Base-by-base conservation (phyloP, 192 early-diverging fungal genomes). In the Backusella psychrophila region DNA sequence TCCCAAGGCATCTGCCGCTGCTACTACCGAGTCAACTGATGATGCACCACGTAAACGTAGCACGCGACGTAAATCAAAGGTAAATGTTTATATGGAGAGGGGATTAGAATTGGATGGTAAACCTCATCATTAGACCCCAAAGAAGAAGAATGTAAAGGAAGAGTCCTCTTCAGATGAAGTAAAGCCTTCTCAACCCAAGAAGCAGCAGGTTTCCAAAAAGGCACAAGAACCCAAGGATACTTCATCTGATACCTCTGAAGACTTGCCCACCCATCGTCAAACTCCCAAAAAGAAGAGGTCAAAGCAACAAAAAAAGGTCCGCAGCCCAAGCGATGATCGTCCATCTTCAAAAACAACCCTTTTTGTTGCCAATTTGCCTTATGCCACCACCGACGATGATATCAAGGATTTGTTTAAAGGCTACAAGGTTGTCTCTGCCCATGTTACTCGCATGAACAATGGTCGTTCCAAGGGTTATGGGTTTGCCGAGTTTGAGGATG, bases 381-480 rank as follows among this genome's bases (percentile, higher is more conserved):
- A 91, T 84, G 74, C 90, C 17, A 86, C 90, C 72, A 85, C 89
- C 9, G 90, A 93, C 63, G 90, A 90, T 6, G 90, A 87, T 72
- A 86, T 96, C 69, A 89, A 89, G 79, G 83, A 77, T 63, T 85
- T 97, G 81, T 98, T 99, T 79, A 74, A 84, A 26, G 90, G 80
- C 68, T 96, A 93, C 84, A 87, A 91, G 74, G 87, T 97, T 49
- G 83, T 85, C 11, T 88, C 87, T 49, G 93, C 96, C 21, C 92
- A 93, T 76, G 92, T 99, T 63, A 94, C 98, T 46, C 79, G 82
- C 44, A 59, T 71, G 53, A 83, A 77, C 35, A 83, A 69, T 72
- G 93, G 92, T 33, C 89, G 93, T 66, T 90, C 90, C 83, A 96
- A 96, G 87, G 97, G 97, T 71, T 99, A 93, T 85, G 98, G 96